Base-by-base conservation (phyloP, 345 rosid genomes). In the Zanthoxylum bungeanum region DNA sequence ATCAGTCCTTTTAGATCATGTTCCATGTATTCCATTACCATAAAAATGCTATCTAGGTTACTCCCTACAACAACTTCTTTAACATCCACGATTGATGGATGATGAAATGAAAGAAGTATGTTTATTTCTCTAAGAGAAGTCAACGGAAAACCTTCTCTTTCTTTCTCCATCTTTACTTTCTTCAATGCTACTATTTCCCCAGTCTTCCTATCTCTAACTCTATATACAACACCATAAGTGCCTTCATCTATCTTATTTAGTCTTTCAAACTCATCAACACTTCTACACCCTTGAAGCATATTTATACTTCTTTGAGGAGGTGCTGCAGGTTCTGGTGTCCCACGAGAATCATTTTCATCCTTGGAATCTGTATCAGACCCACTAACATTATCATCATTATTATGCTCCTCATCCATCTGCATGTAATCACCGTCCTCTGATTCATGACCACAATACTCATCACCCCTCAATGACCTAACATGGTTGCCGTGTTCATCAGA, bases 21-120 rank as follows among this genome's bases (percentile, higher is more conserved):
- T 81, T 95, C 98, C 99, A 95, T 95, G 76, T 95, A 95, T 77
- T 95, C 99, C 99, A 95, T 95, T 73, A 88, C 99, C 99, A 95
- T 95, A 79, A 85, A 95, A 75, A 95, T 95, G 78, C 98, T 95
- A 79, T 95, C 96, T 68, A 95, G 91, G 77, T 69, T 95, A 77
- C 91, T 86, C 66, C 99, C 99, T 42, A 95, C 98, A 65, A 95
- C 99, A 73, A 95, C 98, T 85, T 95, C 99, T 81, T 95, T 95
- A 64, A 95, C 99, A 78, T 95, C 99, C 69, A 95, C 98, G 51
- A 95, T 82, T 55, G 99, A 91, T 30, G 94, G 87, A 71, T 95
- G 98, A 78, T 95, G 97, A 80, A 92, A 95, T 7, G 99, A 92
- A 78, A 95, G 97, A 80, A 95, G 96, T 71, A 95, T 88, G 70